A percentile compares a stretch with the other conserved stretches of the same genome.
Evolutionary conservation across 75 land plant genomes (phyloP).

Genomic region (Chamaecyparis obtusa): DNA sequence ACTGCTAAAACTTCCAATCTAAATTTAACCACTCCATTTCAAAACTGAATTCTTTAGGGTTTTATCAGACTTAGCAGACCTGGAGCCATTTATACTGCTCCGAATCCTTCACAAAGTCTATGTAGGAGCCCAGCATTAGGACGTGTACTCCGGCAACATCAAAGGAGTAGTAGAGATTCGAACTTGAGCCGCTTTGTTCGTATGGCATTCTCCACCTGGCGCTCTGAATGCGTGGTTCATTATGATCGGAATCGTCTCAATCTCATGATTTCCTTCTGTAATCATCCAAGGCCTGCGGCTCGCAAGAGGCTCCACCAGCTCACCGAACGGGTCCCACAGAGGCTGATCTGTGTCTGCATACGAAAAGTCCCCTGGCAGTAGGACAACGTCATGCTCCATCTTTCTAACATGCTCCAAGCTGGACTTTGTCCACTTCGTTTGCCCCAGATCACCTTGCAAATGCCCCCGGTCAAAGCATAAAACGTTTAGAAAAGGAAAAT

Average conservation of each 20-base stretch:
- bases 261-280: conserved; percentile 48
- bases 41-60: not conserved
- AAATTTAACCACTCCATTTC: not conserved
- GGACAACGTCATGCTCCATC: conserved; percentile 24
- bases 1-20: not conserved
- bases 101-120: conserved; percentile 11
- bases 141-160: conserved; percentile 32
- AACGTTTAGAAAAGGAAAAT: not conserved
- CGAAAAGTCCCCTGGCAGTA: conserved; percentile 42
- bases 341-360: conserved; percentile 42
- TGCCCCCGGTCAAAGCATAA: not conserved
- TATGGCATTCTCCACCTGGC: conserved; percentile 38
- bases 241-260: conserved; percentile 22
- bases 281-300: conserved; percentile 50
- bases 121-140: conserved; percentile 33
- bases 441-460: conserved; percentile 56
- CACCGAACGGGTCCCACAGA: conserved; percentile 48
- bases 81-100: conserved; percentile 18
- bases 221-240: conserved; percentile 16
- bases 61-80: not conserved
- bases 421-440: conserved; percentile 33
- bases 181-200: conserved; percentile 24
- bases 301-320: conserved; percentile 35
- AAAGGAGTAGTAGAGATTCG: conserved; percentile 36
- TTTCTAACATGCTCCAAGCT: conserved; percentile 31